Percentiles rank a stretch among this genome's conserved stretches.
Conservation (phyloP, 768 basidiomycete genomes). For the Cyathus striatus region DNA sequence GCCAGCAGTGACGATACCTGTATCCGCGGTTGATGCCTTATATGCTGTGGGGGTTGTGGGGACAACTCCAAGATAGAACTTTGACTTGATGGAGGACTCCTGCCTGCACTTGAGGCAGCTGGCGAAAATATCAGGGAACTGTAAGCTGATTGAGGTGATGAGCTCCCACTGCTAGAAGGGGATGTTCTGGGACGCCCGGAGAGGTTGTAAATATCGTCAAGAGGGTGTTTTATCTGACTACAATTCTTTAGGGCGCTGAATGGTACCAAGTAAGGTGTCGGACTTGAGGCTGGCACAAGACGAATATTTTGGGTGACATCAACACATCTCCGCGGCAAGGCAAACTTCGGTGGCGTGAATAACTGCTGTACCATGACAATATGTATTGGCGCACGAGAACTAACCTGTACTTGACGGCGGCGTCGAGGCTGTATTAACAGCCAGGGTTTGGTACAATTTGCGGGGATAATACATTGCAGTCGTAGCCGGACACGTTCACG, state of each 20-base stretch:
- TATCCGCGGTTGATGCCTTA: conserved; percentile 43
- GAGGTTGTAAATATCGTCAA: conserved; percentile 4
- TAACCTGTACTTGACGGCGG: conserved; percentile 17
- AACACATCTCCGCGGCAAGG: conserved; percentile 11
- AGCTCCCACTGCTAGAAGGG: conserved; percentile 36
- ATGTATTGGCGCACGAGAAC: conserved; percentile 6
- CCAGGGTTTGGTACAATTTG: conserved; percentile 7
- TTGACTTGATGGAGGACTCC: conserved; percentile 39
- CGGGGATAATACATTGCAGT: neutral
- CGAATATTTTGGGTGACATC: conserved; percentile 9
- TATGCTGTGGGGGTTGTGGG: conserved; percentile 26
- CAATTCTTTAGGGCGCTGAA: conserved; percentile 16
- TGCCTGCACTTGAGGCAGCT: conserved; percentile 30
- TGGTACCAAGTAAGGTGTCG: conserved; percentile 14
- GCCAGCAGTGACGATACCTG: conserved; percentile 55
- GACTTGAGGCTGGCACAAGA: conserved; percentile 21
- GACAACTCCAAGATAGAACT: conserved; percentile 30
- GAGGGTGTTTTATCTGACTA: conserved; percentile 16
- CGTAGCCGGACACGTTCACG: neutral
- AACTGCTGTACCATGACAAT: conserved; percentile 9
- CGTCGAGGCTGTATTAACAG: conserved; percentile 10
- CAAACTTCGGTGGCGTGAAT: conserved; percentile 11
- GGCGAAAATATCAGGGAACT: conserved; percentile 33
- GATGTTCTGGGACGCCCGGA: conserved; percentile 2
- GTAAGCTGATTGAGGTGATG: conserved; percentile 44